phyloP scores from a whole-genome alignment of 2,329 filamentous ascomycete species.

The Ampelomyces quisqualis region DNA sequence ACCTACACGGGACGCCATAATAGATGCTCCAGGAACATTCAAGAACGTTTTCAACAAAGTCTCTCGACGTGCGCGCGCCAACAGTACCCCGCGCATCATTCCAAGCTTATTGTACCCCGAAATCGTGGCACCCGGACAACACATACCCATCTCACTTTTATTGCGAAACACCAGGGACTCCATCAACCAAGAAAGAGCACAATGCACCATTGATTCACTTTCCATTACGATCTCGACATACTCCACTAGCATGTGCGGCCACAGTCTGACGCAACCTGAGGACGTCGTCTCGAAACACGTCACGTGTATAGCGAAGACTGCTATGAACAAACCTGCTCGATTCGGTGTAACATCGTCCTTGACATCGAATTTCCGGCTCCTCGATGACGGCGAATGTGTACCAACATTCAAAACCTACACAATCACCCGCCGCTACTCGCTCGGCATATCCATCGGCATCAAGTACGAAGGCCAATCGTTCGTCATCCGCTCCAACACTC shows the following conservation, averaged over 20 bases:
- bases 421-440: conserved; percentile 33
- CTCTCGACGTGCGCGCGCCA: conserved; percentile 8
- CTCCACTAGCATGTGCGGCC: conserved; percentile 35
- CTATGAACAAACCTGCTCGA: conserved; percentile 23
- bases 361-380: conserved; percentile 36
- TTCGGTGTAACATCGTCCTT: conserved; percentile 24
- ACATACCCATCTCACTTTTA: conserved; percentile 33
- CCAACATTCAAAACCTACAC: conserved; percentile 41
- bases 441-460: conserved; percentile 31
- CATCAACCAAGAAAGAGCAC: conserved; percentile 16
- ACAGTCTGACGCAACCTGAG: conserved; percentile 26
- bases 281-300: conserved; percentile 35
- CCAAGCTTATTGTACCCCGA: conserved; percentile 34
- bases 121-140: conserved; percentile 33
- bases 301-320: conserved; percentile 30
- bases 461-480: conserved; percentile 30
- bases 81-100: conserved; percentile 27
- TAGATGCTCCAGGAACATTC: conserved; percentile 16
- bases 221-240: conserved; percentile 35
- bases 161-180: conserved; percentile 26
- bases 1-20: conserved; percentile 14
- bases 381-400: conserved; percentile 37
- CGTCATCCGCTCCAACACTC: conserved; percentile 26
- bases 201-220: conserved; percentile 32
- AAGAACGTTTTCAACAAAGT: conserved; percentile 26